Evolutionary conservation across 2,329 filamentous ascomycete species (phyloP).

Genomic region (Cryphonectria parasitica): DNA sequence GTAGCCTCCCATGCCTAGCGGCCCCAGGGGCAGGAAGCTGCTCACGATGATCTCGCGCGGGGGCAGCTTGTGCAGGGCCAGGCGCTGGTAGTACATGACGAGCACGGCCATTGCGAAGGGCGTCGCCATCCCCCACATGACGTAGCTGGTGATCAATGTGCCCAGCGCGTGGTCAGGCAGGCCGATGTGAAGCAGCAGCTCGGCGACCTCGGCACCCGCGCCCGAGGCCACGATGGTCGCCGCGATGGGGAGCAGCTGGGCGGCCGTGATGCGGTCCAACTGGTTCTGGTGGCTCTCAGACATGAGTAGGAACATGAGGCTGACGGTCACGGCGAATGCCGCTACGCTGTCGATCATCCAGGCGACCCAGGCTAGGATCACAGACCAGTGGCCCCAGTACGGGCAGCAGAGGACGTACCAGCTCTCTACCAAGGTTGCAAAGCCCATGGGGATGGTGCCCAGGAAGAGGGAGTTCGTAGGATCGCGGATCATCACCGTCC

Average conservation of each 20-base stretch:
- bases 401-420: conserved; percentile 13
- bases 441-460: conserved; percentile 65
- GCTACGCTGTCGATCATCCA: conserved; percentile 20
- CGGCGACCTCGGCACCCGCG: not conserved
- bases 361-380: conserved; percentile 38
- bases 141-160: conserved; percentile 14
- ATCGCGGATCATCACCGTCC: conserved; percentile 63
- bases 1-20: conserved; percentile 53
- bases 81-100: conserved; percentile 16
- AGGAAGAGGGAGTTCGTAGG: conserved; percentile 66
- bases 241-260: conserved; percentile 53
- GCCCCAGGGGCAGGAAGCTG: conserved; percentile 48
- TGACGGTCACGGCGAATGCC: conserved; percentile 14
- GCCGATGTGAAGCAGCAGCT: not conserved
- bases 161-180: conserved; percentile 6
- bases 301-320: conserved; percentile 19
- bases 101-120: conserved; percentile 14
- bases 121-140: conserved; percentile 16
- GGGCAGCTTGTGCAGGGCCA: conserved; percentile 14
- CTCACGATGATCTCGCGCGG: conserved; percentile 53
- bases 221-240: conserved; percentile 56
- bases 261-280: conserved; percentile 30
- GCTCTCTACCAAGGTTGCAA: conserved; percentile 47
- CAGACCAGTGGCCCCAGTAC: conserved; percentile 4
- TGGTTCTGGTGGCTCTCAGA: conserved; percentile 22